Evolutionary conservation across 352 stramenopile genomes (phyloP), one percentile per base, ranked within the genome.

Genomic region (Phytopythium boreale): DNA sequence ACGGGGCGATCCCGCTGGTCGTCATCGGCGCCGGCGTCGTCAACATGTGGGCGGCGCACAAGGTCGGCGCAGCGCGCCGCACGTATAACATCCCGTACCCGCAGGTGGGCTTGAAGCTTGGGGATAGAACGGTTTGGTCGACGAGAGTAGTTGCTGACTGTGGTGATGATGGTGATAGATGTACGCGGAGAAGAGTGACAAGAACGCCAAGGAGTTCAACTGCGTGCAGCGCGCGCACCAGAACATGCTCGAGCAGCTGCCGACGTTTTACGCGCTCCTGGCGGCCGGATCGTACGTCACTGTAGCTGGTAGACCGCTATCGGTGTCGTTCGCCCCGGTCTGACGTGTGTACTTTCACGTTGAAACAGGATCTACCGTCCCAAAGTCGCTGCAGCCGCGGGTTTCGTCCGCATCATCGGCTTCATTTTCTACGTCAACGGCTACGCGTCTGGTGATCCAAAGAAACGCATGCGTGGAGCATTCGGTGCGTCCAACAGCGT

Each of bases 141-240:
- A 24, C 43, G 17, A 24, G 43, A 49, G n/a, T 17, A 9, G 44
- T 15, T 14, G n/a, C 44, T 41, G 20, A 59, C 26, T 47, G 26
- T 4, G 20, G 39, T 44, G 44, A 8, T 31, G 24, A 20, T 47
- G 20, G 19, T 5, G 36, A 2, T 27, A 70, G 53, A 76, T 90
- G 58, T 87, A 89, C 57, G 80, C 80, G 22, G 80, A 91, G 60
- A 89, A 84, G 58, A 87, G 67, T 11, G 80, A 84, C 46, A 84
- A 89, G 51, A 67, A 95, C 50, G 82, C 71, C 55, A 80, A 66
- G 37, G 75, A 72, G 17, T 96, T 96, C 71, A 96, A 97, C 75
- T 92, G 80, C 64, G 68, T 95, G 52, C 88, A 96, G 67, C 73
- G 88, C 59, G 79, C 72, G 2, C 87, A 96, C 68, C 87, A 97